phyloP scores from a whole-genome alignment of 306 rosid genomes.

The Begonia peltatifolia region DNA sequence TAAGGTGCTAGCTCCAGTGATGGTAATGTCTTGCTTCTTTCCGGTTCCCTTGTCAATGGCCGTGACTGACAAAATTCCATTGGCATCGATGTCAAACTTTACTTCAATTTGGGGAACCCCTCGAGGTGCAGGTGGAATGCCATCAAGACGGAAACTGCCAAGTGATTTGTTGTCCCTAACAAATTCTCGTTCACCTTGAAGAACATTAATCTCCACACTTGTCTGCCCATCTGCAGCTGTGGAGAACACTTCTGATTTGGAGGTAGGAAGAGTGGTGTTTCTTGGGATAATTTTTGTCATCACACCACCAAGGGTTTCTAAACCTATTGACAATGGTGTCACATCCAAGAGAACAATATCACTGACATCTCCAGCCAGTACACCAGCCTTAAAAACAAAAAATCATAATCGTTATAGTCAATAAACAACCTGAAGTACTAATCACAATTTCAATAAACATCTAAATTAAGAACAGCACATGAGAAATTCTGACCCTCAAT shows the following conservation, averaged over 20 bases:
- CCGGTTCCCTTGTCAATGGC: conserved; percentile 94
- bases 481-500: neutral
- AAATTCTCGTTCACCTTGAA: conserved; percentile 91
- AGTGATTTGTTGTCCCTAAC: conserved; percentile 94
- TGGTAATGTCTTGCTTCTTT: conserved; percentile 89
- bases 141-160: conserved; percentile 92
- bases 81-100: conserved; percentile 89
- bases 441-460: too few species aligned
- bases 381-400: conserved; percentile 56
- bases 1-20: conserved; percentile 94
- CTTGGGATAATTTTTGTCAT: conserved; percentile 95
- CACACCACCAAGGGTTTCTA: conserved; percentile 88
- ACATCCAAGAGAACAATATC: conserved; percentile 89
- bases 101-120: conserved; percentile 99
- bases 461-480: neutral
- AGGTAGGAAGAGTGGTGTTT: conserved; percentile 92
- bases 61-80: conserved; percentile 76
- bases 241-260: conserved; percentile 92
- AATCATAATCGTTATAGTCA: too few species aligned
- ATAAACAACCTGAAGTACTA: too few species aligned
- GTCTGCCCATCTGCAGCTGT: conserved; percentile 97
- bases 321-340: conserved; percentile 63
- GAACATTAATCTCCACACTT: conserved; percentile 86
- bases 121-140: conserved; percentile 91
- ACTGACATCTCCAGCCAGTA: conserved; percentile 80